Evolutionary conservation across 768 basidiomycete genomes (phyloP), one percentile per base, ranked within the genome.

Genomic region (Hericium alpestre): DNA sequence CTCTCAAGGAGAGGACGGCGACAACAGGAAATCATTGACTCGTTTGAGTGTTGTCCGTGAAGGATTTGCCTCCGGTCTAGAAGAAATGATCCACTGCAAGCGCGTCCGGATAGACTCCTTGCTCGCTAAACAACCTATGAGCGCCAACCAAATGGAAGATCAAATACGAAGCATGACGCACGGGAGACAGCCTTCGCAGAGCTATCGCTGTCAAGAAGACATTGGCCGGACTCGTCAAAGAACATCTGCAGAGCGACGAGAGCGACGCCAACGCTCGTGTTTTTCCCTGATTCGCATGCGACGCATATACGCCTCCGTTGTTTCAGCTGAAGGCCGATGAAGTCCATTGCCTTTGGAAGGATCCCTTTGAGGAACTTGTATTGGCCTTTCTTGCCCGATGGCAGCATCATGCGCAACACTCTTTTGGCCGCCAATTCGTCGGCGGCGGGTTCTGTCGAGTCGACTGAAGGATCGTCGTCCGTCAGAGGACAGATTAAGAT

Each of bases 51-150:
- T 90, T 15, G 82, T 76, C 43, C 93, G 79, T 10, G 89, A 84
- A 0, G 95, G 94, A 66, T 96, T 97, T 3, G 84, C 87, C 55
- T 75, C 73, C 5, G 89, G 87, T 53, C 78, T 72, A 61, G 81
- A 84, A 18, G 85, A 75, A 57, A 93, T 86, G 51, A 97, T 81
- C 90, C 89, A 92, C 66, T 97, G 86, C 38, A 97, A 74, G 16
- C 92, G 78, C 12, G 74, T 84, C 11, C 82, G 80, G 60, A 97
- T 81, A 12, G 76, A 70, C 18, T 74, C 69, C 67, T 96, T 96
- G 61, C 73, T 76, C 47, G 65, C 67, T 59, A 38, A 38, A 7
- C 54, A 27, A 12, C 38, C 59, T 39, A 23, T 38, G 4, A 12
- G 23, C 16, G 25, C 12, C 41, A 50, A 8, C 20, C 46, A 52